Percentiles rank a stretch among this genome's conserved stretches.
These are phyloP conservation scores for Aspergillus awamori DNA, from an alignment of 2,329 filamentous ascomycete species.

Conservation along the genomic window DNA sequence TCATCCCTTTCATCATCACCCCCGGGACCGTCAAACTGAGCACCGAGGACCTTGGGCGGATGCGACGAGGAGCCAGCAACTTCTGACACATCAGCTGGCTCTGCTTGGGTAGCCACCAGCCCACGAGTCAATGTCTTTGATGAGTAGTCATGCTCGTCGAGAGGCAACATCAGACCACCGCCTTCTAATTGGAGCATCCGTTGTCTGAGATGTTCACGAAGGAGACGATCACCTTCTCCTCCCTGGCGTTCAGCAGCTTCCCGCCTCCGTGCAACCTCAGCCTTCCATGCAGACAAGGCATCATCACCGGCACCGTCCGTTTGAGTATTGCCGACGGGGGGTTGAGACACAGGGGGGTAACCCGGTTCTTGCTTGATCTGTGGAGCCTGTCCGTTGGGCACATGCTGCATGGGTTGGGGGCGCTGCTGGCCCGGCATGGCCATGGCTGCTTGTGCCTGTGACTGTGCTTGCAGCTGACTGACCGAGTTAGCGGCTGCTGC, in stretches of 20 bases:
- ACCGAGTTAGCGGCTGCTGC: conserved; percentile 47
- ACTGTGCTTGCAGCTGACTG: conserved; percentile 48
- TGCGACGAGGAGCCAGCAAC: background rate
- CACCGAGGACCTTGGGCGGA: conserved; percentile 28
- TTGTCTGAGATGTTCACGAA: conserved; percentile 47
- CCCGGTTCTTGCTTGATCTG: conserved; percentile 46
- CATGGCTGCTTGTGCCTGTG: conserved; percentile 34
- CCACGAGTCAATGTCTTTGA: conserved; percentile 46
- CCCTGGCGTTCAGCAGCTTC: conserved; percentile 41
- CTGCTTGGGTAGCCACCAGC: conserved; percentile 15
- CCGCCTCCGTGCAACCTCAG: conserved; percentile 48
- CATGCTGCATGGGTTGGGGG: conserved; percentile 34
- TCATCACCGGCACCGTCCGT: conserved; percentile 73
- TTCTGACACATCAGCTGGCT: background rate
- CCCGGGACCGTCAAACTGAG: conserved; percentile 61
- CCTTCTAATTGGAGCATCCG: conserved; percentile 48
- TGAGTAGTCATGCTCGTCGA: conserved; percentile 41
- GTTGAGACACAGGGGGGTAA: conserved; percentile 41
- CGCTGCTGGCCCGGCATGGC: conserved; percentile 40
- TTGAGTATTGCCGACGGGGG: conserved; percentile 59
- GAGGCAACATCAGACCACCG: conserved; percentile 49
- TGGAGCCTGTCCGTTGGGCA: conserved; percentile 44
- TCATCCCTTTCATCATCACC: conserved; percentile 59
- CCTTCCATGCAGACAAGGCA: conserved; percentile 58
- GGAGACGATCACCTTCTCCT: conserved; percentile 41